phyloP scores from a whole-genome alignment of 2,329 filamentous ascomycete species.

The Botrytis fabae region DNA sequence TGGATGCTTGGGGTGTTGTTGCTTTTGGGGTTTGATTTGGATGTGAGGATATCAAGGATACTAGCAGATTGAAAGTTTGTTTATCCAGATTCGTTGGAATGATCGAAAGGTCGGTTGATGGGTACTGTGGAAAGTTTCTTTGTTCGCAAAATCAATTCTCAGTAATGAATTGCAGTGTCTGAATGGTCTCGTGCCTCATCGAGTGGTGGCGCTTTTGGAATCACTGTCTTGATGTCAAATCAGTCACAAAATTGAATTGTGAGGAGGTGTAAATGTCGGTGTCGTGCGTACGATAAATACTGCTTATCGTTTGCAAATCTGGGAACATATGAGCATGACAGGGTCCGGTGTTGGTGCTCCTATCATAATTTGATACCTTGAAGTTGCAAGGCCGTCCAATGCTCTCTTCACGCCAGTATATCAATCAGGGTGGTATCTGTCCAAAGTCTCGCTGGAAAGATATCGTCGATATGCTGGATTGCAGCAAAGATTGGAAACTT shows the following conservation, averaged over 20 bases:
- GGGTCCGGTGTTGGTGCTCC: neutral
- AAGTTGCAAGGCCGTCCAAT: neutral
- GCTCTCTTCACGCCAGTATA: neutral
- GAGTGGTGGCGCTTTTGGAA: conserved; percentile 1
- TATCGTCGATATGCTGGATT: neutral
- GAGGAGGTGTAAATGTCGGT: neutral
- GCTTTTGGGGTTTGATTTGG: conserved; percentile 2
- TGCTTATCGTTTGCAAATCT: neutral
- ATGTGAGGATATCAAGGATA: neutral
- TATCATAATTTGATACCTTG: neutral
- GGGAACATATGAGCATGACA: neutral
- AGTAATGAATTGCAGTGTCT: neutral
- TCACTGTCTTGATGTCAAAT: neutral
- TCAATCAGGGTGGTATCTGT: neutral
- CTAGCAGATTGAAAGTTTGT: neutral
- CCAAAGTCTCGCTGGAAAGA: neutral
- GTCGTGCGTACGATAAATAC: neutral
- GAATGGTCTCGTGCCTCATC: conserved; percentile 10
- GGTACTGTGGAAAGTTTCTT: conserved; percentile 1
- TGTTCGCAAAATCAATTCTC: conserved; percentile 3
- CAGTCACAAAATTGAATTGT: conserved; percentile 4
- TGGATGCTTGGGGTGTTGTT: conserved; percentile 6
- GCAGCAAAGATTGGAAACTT: neutral
- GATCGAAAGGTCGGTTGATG: neutral
- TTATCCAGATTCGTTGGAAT: neutral